Conservation (phyloP, 2,329 filamentous ascomycete genomes). For the Hypoxylon sp. region DNA sequence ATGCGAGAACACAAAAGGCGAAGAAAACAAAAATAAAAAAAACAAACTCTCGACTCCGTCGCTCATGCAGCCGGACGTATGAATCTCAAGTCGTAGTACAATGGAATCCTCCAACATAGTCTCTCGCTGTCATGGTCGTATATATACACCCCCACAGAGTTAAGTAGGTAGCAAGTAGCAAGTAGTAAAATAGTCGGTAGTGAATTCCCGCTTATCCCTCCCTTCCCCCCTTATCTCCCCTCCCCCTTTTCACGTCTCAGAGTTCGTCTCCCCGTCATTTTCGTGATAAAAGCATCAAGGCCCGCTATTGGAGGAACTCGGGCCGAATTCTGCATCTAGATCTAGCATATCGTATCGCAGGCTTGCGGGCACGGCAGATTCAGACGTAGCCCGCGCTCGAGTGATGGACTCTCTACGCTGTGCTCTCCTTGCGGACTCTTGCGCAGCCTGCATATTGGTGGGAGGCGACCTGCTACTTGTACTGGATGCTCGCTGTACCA, state of each 20-base stretch:
- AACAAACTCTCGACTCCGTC: constrained; percentile 39
- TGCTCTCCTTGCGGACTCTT: constrained; percentile 51
- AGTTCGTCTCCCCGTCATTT: not conserved
- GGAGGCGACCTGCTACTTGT: constrained; percentile 22
- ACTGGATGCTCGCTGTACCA: constrained; percentile 11
- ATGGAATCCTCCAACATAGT: constrained; percentile 26
- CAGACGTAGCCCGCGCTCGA: constrained; percentile 47
- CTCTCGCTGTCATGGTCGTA: constrained; percentile 24
- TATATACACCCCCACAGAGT: constrained; percentile 26
- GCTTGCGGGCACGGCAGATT: constrained; percentile 36
- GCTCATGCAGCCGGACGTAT: constrained; percentile 45
- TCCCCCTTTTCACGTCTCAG: not conserved
- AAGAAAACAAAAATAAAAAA: not conserved
- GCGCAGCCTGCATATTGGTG: constrained; percentile 49
- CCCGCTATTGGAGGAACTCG: constrained; percentile 34
- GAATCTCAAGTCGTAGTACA: constrained; percentile 42
- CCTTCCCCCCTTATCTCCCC: not conserved
- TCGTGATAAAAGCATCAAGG: constrained; percentile 20
- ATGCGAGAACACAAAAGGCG: constrained; percentile 11
- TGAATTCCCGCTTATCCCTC: constrained; percentile 1
- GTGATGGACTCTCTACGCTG: constrained; percentile 44
- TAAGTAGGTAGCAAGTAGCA: constrained; percentile 2
- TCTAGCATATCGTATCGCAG: constrained; percentile 3
- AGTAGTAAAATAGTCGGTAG: not conserved
- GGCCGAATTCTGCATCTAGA: constrained; percentile 45